Evolutionary conservation across 2,329 filamentous ascomycete genomes (phyloP).

Genomic region (Domatiomyces globalis): DNA sequence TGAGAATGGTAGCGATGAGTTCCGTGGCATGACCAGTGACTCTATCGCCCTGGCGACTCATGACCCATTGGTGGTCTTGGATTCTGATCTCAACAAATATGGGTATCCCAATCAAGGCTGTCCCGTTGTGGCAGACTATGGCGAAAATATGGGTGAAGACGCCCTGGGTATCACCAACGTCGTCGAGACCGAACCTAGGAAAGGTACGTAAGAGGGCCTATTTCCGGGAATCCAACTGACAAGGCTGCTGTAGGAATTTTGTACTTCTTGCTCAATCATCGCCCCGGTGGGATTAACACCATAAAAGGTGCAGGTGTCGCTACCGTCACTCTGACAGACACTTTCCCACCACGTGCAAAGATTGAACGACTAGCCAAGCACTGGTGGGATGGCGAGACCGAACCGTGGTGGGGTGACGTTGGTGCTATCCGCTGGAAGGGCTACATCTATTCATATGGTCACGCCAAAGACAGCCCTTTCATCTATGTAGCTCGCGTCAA

Average conservation of each 20-base stretch:
- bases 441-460: constrained; percentile 19
- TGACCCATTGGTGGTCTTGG: constrained; percentile 15
- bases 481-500: constrained; percentile 16
- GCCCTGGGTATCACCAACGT: constrained; percentile 18
- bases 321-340: constrained; percentile 9
- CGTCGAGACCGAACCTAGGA: constrained; percentile 11
- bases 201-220: constrained; percentile 5
- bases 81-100: constrained; percentile 11
- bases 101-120: constrained; percentile 13
- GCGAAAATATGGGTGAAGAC: constrained; percentile 12
- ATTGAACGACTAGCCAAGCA: constrained; percentile 12
- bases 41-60: constrained; percentile 15
- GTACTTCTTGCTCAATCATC: constrained; percentile 19
- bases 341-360: constrained; percentile 5
- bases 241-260: constrained; percentile 8
- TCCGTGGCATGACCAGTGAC: constrained; percentile 19
- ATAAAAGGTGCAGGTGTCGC: constrained; percentile 18
- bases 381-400: constrained; percentile 17
- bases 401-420: constrained; percentile 19
- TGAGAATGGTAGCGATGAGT: constrained; percentile 13
- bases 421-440: constrained; percentile 11
- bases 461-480: constrained; percentile 16
- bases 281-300: constrained; percentile 15
- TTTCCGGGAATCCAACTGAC: not conserved
- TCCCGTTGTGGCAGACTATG: constrained; percentile 9